These are phyloP conservation scores for Orbilia quercus DNA, from an alignment of 2,329 filamentous ascomycete genomes.

Conservation along the genomic window DNA sequence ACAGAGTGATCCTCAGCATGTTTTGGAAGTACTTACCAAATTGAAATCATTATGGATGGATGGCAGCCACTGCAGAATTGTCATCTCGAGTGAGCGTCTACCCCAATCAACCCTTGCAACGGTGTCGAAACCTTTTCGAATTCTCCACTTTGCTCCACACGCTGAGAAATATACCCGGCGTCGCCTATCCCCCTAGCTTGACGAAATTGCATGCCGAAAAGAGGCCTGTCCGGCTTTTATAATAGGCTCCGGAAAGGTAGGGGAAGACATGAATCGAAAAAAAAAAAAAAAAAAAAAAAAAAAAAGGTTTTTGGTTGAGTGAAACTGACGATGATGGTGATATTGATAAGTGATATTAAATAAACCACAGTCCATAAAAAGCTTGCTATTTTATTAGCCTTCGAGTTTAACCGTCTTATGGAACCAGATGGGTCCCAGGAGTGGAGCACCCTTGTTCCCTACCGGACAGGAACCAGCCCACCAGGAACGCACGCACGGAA, in stretches of 20 bases:
- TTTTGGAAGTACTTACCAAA: conserved; percentile 24
- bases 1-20: conserved; percentile 22
- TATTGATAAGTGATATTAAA: conserved; percentile 41
- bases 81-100: conserved; percentile 34
- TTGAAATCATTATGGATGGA: conserved; percentile 31
- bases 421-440: conserved; percentile 47
- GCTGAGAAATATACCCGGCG: conserved; percentile 51
- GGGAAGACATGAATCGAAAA: background rate
- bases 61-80: conserved; percentile 36
- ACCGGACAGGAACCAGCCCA: conserved; percentile 31
- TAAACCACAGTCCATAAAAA: no score
- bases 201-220: conserved; percentile 14
- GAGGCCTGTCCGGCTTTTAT: conserved; percentile 7
- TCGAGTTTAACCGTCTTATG: conserved; percentile 55
- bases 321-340: conserved; percentile 12
- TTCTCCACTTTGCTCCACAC: conserved; percentile 55
- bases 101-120: conserved; percentile 50
- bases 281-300: background rate
- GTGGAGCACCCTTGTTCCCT: conserved; percentile 49
- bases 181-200: conserved; percentile 38
- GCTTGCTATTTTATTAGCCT: conserved; percentile 47
- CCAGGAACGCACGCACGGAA: conserved; percentile 54
- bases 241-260: background rate
- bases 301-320: no score
- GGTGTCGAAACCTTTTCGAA: conserved; percentile 33